Base-by-base conservation (phyloP, 768 basidiomycete species). In the Lepiota subincarnata region DNA sequence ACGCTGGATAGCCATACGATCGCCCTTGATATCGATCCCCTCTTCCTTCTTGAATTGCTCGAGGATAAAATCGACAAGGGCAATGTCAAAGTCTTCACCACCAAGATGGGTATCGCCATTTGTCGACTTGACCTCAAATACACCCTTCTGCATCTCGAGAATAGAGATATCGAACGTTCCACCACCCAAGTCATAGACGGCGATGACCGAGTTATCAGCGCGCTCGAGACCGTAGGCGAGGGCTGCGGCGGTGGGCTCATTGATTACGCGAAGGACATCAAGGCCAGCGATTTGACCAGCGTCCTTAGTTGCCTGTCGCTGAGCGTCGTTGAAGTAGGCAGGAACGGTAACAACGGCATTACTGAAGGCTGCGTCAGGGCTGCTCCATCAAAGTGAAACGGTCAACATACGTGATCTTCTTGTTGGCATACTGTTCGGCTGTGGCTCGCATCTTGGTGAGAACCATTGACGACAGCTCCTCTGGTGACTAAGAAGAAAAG, bases 141-240 rank as follows among this genome's bases (percentile, higher is more conserved):
- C 95, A 63, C 96, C 97, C 72, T 97, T 95, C 72, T 98, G 93
- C 93, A 98, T 98, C 75, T 98, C 95, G 52, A 99, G 79, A 61
- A 99, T 95, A 24, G 97, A 99, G 65, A 99, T 93, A 92, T 98
- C 96, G 70, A 98, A 98, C 19, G 96, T 98, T 53, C 96, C 96
- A 63, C 96, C 96, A 61, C 96, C 96, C 28, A 98, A 81, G 78
- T 99, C 97, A 68, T 98, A 99, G 55, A 99, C 97, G 39, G 97
- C 97, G 61, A 99, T 94, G 66, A 97, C 78, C 16, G 82, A 77
- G 10, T 89, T 90, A 42, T 89, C 86, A 44, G 85, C 77, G 44
- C 88, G 86, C 70, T 98, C 96, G 13, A 97, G 84, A 73, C 97
- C 97, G 67, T 99, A 99, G 0, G 97, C 97, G 49, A 98, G 86